Evolutionary conservation across 2,329 filamentous ascomycete species (phyloP).

Genomic region (Fusarium duplospermum): DNA sequence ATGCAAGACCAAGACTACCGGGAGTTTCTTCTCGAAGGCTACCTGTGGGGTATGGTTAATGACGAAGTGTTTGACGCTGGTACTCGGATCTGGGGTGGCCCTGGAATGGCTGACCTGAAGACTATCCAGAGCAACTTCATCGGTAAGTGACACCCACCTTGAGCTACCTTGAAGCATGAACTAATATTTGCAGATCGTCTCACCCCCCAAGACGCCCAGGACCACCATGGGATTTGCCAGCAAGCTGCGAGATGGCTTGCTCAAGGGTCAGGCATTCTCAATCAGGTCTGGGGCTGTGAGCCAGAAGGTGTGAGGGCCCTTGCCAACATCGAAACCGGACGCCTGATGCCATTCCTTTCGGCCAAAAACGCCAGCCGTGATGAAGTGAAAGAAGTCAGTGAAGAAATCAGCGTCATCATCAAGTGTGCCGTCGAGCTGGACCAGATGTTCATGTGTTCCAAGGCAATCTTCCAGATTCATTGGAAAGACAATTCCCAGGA

Average conservation of each 20-base stretch:
- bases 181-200: not conserved
- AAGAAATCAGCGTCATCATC: not conserved
- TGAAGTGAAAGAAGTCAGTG: rapidly evolving
- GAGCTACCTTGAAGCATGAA: not conserved
- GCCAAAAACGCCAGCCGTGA: rapidly evolving
- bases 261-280: not conserved
- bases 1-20: not conserved
- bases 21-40: not conserved
- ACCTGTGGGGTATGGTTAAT: conserved; percentile 1
- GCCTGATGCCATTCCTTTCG: not conserved
- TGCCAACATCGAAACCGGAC: not conserved
- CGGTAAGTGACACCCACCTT: not conserved
- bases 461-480: not conserved
- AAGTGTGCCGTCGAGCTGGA: conserved; percentile 14
- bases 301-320: rapidly evolving
- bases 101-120: not conserved
- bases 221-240: rapidly evolving
- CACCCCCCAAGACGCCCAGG: not conserved
- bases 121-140: rapidly evolving
- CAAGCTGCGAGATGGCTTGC: conserved; percentile 9
- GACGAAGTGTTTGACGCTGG: not conserved
- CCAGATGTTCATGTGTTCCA: conserved; percentile 18
- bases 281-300: not conserved
- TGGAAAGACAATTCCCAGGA: not conserved
- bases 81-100: not conserved